These are phyloP conservation scores for Daedalea quercina DNA, from an alignment of 768 basidiomycete species.

Conservation along the genomic window DNA sequence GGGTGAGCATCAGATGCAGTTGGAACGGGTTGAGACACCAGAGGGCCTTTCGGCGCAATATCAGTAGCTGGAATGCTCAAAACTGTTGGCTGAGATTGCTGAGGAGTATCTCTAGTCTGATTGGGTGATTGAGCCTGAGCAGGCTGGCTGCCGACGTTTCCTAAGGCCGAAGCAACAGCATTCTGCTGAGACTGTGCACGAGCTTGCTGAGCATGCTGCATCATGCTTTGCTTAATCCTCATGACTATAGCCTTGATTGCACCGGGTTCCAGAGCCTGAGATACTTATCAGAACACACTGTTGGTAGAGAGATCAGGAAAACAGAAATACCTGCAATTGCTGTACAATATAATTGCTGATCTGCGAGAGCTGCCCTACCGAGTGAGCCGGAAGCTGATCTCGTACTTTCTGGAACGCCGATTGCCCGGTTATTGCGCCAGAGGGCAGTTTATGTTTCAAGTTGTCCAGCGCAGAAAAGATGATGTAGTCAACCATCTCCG, in stretches of 20 bases:
- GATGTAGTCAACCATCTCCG: not conserved
- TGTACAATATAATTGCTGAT: not conserved
- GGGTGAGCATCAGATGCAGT: too few relatives aligned
- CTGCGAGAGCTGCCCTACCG: not conserved
- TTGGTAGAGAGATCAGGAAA: not conserved
- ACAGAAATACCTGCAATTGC: not conserved
- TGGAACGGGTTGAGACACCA: too few relatives aligned
- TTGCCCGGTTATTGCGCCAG: not conserved
- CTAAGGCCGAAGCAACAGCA: not conserved
- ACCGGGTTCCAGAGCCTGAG: not conserved
- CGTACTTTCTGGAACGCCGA: not conserved
- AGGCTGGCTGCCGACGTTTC: not conserved
- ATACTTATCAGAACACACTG: too few relatives aligned
- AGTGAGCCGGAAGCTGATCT: not conserved
- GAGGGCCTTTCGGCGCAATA: too few relatives aligned
- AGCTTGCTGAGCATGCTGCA: not conserved
- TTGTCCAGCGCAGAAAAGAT: not conserved
- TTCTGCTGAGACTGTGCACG: not conserved
- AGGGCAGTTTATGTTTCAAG: not conserved
- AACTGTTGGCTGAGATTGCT: not conserved
- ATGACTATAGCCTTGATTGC: not conserved
- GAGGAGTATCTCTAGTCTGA: too few relatives aligned
- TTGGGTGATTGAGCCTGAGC: not conserved
- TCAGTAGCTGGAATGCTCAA: not conserved
- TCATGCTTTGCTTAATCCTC: not conserved